Base-by-base conservation (phyloP, 2,329 filamentous ascomycete species). In the Cercospora nicotianae region DNA sequence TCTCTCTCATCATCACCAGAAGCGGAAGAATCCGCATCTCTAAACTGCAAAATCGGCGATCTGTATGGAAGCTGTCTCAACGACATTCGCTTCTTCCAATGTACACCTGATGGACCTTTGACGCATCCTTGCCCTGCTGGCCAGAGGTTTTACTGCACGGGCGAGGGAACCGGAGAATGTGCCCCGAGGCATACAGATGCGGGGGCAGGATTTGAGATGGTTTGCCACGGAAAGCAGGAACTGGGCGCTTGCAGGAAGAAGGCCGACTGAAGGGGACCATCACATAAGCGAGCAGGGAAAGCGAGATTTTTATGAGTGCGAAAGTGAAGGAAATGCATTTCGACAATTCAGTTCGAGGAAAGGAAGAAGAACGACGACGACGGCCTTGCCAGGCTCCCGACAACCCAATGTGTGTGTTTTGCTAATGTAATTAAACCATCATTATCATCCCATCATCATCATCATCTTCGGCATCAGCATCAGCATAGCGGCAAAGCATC, bases 81-180 rank as follows among this genome's bases (percentile, higher is more conserved):
- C 58, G 57, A 65, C 1, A 33, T 63, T 3, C 36, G 67, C 3
- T 68, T 63, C 20, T 68, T 68, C 63, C 63, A 68, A 55, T 68
- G 67, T 20, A 66, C 67, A 28, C 63, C 63, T 8, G 63, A 65
- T 30, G 63, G 63, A 42, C 59, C 60, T 39, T 60, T 65, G n/a
- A 58, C 67, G 20, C 53, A 61, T 16, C 67, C 67, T 45, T 68
- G 67, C 51, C 67, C 67, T 16, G 67, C 63, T n/a, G 67, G 67
- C 8, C 63, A 68, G 39, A 51, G 62, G 7, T 68, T 68, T 30
- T 60, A 48, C 8, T 68, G 67, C 48, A 68, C 63, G 18, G 67
- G 63, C 2, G 63, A 68, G 23, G 63, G 63, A 2, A 60, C 33
- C 1, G 67, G 67, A 42, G 36, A 33, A 12, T 68, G 67, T 63